Evolutionary conservation across 2,329 filamentous ascomycete species (phyloP).

Genomic region (Exophiala alcalophila): DNA sequence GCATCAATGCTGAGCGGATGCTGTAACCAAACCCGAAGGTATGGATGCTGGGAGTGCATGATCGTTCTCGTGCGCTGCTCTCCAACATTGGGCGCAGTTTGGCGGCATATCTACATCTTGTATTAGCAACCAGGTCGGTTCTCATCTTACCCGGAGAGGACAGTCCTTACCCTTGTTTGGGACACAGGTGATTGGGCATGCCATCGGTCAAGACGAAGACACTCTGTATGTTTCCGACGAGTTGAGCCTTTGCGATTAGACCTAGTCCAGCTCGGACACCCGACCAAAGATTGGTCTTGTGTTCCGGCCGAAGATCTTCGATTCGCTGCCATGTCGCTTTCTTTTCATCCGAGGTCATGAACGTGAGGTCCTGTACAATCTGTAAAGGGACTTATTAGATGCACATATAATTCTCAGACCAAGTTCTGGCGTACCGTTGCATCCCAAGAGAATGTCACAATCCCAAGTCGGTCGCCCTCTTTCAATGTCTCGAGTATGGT

Average conservation of each 20-base stretch:
- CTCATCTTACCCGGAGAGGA: neutral
- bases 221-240: conserved; percentile 34
- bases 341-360: conserved; percentile 52
- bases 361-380: conserved; percentile 45
- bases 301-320: conserved; percentile 39
- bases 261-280: conserved; percentile 53
- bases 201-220: conserved; percentile 37
- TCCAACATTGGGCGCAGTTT: conserved; percentile 45
- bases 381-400: conserved; percentile 5
- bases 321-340: conserved; percentile 43
- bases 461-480: conserved; percentile 54
- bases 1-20: conserved; percentile 53
- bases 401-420: neutral
- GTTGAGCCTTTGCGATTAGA: conserved; percentile 42
- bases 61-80: conserved; percentile 33
- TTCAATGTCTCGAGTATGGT: conserved; percentile 58
- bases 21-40: conserved; percentile 56
- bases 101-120: conserved; percentile 44
- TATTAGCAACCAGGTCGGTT: neutral
- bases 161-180: conserved; percentile 41
- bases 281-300: conserved; percentile 57
- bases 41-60: conserved; percentile 44
- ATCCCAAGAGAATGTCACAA: conserved; percentile 53
- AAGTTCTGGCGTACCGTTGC: conserved; percentile 35
- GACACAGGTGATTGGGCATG: conserved; percentile 55